These are phyloP conservation scores for Coelastrella sp. DNA, from an alignment of 139 green algal genomes.

Conservation along the genomic window DNA sequence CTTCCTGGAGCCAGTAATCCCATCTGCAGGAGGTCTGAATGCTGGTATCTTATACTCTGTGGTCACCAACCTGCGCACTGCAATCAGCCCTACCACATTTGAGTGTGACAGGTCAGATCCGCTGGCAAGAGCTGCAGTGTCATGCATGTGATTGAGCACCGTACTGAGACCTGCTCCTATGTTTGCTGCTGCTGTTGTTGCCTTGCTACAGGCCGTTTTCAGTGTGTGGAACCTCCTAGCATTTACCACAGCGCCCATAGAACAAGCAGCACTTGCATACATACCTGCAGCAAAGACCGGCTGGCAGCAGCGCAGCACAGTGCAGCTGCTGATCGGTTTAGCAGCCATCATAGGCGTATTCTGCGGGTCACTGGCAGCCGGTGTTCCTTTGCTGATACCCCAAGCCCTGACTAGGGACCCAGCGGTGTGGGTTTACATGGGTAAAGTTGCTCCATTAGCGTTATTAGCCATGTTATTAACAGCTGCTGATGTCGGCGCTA, in stretches of 20 bases:
- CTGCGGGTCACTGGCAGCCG: slow-evolving; percentile 43
- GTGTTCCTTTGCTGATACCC: slow-evolving; percentile 55
- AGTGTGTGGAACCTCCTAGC: slow-evolving; percentile 63
- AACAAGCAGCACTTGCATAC: slow-evolving; percentile 77
- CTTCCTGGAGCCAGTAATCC: too few relatives aligned
- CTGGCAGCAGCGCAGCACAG: slow-evolving; percentile 42
- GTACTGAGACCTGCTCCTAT: not conserved
- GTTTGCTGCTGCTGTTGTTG: not conserved
- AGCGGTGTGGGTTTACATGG: slow-evolving; percentile 70
- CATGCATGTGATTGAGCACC: not conserved
- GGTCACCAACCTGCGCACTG: too few relatives aligned
- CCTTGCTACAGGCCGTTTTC: slow-evolving; percentile 38
- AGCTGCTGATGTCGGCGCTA: slow-evolving; percentile 72
- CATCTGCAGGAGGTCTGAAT: too few relatives aligned
- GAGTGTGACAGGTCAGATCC: not conserved
- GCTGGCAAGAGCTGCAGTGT: not conserved
- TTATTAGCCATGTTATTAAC: slow-evolving; percentile 69
- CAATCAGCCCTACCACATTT: too few relatives aligned
- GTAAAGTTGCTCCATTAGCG: slow-evolving; percentile 43
- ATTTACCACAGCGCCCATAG: slow-evolving; percentile 72
- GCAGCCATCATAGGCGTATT: slow-evolving; percentile 52
- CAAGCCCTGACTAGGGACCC: slow-evolving; percentile 65
- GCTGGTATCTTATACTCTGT: too few relatives aligned
- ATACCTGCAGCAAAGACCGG: slow-evolving; percentile 52
- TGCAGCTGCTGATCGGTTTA: slow-evolving; percentile 54